phyloP scores from a whole-genome alignment of 2,329 filamentous ascomycete species.

The Bretziella fagacearum region DNA sequence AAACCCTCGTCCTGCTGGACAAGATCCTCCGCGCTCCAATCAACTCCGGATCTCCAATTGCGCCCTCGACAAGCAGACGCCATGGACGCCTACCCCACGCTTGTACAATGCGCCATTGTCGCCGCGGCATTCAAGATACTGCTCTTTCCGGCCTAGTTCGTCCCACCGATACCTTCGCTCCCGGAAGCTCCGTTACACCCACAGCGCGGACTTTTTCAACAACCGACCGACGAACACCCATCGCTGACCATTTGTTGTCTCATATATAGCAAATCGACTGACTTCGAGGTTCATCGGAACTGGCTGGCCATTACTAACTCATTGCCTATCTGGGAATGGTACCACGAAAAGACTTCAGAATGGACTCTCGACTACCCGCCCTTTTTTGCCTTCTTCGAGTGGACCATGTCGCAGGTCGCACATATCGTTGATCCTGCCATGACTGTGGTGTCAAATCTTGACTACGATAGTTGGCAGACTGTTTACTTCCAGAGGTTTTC shows the following conservation, averaged over 20 bases:
- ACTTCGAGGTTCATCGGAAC: constrained; percentile 97
- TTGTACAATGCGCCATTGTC: constrained; percentile 73
- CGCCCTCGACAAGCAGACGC: neutral
- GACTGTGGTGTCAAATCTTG: constrained; percentile 63
- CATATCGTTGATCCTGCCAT: constrained; percentile 62
- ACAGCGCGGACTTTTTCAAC: too few relatives aligned
- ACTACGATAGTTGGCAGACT: constrained; percentile 84
- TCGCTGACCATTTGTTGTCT: constrained; percentile 2
- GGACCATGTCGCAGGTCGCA: constrained; percentile 69
- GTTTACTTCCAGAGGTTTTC: constrained; percentile 84
- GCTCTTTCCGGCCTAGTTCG: constrained; percentile 86
- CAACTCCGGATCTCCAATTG: too few relatives aligned
- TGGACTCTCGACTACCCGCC: constrained; percentile 99
- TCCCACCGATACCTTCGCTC: constrained; percentile 17
- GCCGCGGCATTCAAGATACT: constrained; percentile 81
- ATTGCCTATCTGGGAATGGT: constrained; percentile 77
- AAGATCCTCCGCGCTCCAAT: too few relatives aligned
- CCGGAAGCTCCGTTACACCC: neutral
- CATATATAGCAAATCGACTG: constrained; percentile 70
- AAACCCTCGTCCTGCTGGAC: too few relatives aligned
- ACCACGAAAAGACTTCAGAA: constrained; percentile 94
- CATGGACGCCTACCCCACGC: constrained; percentile 47
- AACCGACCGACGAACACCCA: neutral
- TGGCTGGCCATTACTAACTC: constrained; percentile 95
- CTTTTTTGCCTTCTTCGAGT: constrained; percentile 96